A percentile compares a stretch with the other conserved stretches of the same genome.
These are phyloP conservation scores for Neoarthrinium moseri DNA, from an alignment of 2,329 filamentous ascomycete species.

Conservation along the genomic window DNA sequence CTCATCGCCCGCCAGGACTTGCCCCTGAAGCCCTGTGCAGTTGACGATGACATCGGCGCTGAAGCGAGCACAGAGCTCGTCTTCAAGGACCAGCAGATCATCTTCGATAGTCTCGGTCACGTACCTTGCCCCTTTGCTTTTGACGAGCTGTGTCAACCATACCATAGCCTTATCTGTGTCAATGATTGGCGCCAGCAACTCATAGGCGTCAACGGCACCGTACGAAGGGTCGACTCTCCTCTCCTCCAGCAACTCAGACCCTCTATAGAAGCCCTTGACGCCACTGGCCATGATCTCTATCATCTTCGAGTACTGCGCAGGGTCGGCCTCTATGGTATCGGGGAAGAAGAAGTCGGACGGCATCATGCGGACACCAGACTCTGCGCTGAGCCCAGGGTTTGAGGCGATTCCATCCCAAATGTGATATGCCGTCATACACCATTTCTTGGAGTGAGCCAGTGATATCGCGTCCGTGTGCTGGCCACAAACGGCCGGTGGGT, in stretches of 20 bases:
- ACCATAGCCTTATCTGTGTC: slow-evolving; percentile 43
- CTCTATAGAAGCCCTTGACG: slow-evolving; percentile 35
- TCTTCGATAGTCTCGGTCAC: slow-evolving; percentile 35
- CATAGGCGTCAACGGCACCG: slow-evolving; percentile 41
- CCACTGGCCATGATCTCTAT: slow-evolving; percentile 36
- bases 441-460: slow-evolving; percentile 36
- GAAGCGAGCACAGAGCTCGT: slow-evolving; percentile 29
- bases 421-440: slow-evolving; percentile 40
- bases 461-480: slow-evolving; percentile 39
- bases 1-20: slow-evolving; percentile 35
- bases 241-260: slow-evolving; percentile 33
- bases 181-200: slow-evolving; percentile 42
- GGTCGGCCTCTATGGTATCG: slow-evolving; percentile 29
- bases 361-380: slow-evolving; percentile 36
- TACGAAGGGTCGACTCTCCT: slow-evolving; percentile 29
- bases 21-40: slow-evolving; percentile 36
- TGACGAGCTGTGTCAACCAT: slow-evolving; percentile 38
- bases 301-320: slow-evolving; percentile 35
- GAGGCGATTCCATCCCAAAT: slow-evolving; percentile 39
- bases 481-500: slow-evolving; percentile 42
- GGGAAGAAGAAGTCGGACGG: slow-evolving; percentile 39
- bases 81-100: slow-evolving; percentile 34
- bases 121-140: slow-evolving; percentile 37
- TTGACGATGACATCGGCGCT: slow-evolving; percentile 42
- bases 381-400: slow-evolving; percentile 25